phyloP scores from a whole-genome alignment of 2,329 filamentous ascomycete species.

The Hymenoscyphus fraxineus region DNA sequence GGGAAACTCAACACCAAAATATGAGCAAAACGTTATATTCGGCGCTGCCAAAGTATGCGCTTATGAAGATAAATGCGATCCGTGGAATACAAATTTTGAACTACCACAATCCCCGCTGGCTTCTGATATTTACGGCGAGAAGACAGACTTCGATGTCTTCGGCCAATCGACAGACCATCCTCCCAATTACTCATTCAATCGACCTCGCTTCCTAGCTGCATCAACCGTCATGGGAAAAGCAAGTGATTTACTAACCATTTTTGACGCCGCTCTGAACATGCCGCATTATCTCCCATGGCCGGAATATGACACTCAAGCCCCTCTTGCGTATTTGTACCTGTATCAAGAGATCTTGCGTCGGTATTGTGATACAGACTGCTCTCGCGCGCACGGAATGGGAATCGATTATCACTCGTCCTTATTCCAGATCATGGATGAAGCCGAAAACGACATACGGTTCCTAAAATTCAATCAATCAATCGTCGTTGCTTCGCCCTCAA shows the following conservation, averaged over 20 bases:
- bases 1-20: slow-evolving; percentile 34
- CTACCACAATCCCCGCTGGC: slow-evolving; percentile 24
- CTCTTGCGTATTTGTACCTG: slow-evolving; percentile 49
- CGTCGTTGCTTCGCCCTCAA: slow-evolving; percentile 14
- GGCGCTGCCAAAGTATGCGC: slow-evolving; percentile 52
- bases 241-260: slow-evolving; percentile 45
- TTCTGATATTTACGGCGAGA: slow-evolving; percentile 43
- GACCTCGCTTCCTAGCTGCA: slow-evolving; percentile 47
- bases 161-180: slow-evolving; percentile 31
- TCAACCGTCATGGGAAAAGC: slow-evolving; percentile 49
- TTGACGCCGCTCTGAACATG: slow-evolving; percentile 33
- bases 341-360: slow-evolving; percentile 44
- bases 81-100: too few species aligned
- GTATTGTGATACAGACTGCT: too few species aligned
- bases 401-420: slow-evolving; percentile 24
- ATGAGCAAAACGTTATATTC: slow-evolving; percentile 53
- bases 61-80: too few species aligned
- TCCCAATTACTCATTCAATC: slow-evolving; percentile 33
- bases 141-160: slow-evolving; percentile 30
- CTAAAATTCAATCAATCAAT: slow-evolving; percentile 19
- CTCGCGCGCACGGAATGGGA: slow-evolving; percentile 25
- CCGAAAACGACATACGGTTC: slow-evolving; percentile 20
- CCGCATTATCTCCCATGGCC: slow-evolving; percentile 10
- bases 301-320: slow-evolving; percentile 13
- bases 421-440: slow-evolving; percentile 24